Base-by-base conservation (phyloP, 768 basidiomycete species). In the Rhodotorula graminis region DNA sequence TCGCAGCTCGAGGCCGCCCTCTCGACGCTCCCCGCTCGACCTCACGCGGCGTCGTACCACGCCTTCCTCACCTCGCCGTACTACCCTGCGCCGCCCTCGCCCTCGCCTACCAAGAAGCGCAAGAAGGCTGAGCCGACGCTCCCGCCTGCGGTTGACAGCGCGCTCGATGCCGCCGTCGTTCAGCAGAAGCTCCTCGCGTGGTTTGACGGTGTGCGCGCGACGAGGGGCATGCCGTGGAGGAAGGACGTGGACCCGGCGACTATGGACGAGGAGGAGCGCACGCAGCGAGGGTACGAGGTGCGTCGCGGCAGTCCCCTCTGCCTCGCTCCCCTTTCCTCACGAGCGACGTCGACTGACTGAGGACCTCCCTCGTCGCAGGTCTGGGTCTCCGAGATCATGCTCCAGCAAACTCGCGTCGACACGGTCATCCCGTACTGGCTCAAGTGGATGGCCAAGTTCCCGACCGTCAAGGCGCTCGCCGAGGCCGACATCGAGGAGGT, bases 401-500 rank as follows among this genome's bases (percentile, higher is more conserved):
- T 94, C 4, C 94, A 98, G 81, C 94, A 98, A 81, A 97, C 94
- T 0, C 93, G 95, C 80, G 93, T 96, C 47, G 85, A 82, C 10
- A 93, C 92, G 10, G 70, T 95, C n/a, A 92, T 94, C 76, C 90
- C 90, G 2, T 98, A 96, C 81, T 98, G 91, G 81, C 88, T 86
- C 64, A 85, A 85, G 33, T 98, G 77, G 71, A 73, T 78, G 64
- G 61, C 46, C 57, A 67, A 72, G 42, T 73, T 70, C 62, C 74
- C 67, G 50, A 68, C 68, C 40, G 66, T 76, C 69, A 58, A 73
- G 52, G 57, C 25, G 47, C 69, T 72, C 33, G 90, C 91, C 18
- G 80, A 81, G 55, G 86, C 90, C 27, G 85, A 87, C 72, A 86
- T 91, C 71, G 92, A 97, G 77, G 86, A 89, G 31, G 92, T 96